phyloP scores from a whole-genome alignment of 176 grass and related monocot genomes.

The Carex kokanica region DNA sequence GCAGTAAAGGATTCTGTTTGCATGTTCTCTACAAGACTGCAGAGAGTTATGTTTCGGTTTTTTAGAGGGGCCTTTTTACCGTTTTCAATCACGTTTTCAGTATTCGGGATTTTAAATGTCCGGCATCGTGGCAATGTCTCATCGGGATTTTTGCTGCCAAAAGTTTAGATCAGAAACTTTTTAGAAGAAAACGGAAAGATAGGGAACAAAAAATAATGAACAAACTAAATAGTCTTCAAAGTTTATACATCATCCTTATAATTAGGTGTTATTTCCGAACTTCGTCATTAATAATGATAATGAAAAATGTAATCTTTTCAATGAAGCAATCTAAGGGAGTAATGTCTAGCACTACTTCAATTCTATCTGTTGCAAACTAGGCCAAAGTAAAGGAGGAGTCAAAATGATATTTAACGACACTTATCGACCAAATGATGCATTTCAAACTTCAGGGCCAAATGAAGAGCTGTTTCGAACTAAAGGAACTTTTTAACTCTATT shows the following conservation, averaged over 20 bases:
- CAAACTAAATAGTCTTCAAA: not conserved
- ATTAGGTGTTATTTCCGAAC: not conserved
- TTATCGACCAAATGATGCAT: not conserved
- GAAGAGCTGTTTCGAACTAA: not conserved
- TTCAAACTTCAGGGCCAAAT: not conserved
- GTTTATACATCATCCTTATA: not conserved
- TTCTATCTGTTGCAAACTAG: not conserved
- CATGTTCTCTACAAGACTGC: conserved; percentile 47
- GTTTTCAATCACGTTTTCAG: conserved; percentile 39
- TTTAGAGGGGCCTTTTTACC: conserved; percentile 55
- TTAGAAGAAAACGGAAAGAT: not conserved
- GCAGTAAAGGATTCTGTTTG: conserved; percentile 47
- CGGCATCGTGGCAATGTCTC: conserved; percentile 26
- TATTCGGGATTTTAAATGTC: conserved; percentile 61
- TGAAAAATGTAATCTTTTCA: not conserved
- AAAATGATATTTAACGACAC: not conserved
- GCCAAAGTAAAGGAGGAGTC: not conserved
- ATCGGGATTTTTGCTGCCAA: conserved; percentile 31
- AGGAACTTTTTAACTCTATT: not conserved
- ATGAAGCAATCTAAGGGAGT: not conserved
- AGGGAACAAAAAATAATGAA: not conserved
- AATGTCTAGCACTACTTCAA: not conserved
- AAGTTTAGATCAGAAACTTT: not conserved
- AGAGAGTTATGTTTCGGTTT: conserved; percentile 51
- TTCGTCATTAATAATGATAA: not conserved